Evolutionary conservation across 2,329 filamentous ascomycete species (phyloP).

Genomic region (Fusarium guadeloupense): DNA sequence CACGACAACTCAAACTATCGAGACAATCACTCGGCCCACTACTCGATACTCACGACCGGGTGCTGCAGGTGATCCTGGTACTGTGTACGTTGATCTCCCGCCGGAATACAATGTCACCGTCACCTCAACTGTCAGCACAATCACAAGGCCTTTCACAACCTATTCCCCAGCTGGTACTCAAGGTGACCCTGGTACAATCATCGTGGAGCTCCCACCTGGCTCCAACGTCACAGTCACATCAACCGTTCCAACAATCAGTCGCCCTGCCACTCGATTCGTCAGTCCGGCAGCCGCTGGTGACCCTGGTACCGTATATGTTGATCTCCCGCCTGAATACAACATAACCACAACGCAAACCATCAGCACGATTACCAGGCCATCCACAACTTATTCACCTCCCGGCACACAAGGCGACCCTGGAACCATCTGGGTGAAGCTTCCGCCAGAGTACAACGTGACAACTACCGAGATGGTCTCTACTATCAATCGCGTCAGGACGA

Average conservation of each 20-base stretch:
- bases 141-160: constrained; percentile 16
- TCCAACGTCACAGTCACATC: constrained; percentile 5
- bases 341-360: not conserved
- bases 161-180: constrained; percentile 3
- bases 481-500: not conserved
- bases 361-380: not conserved
- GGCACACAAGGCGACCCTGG: constrained; percentile 10
- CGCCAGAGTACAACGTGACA: constrained; percentile 11
- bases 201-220: constrained; percentile 11
- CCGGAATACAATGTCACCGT: constrained; percentile 18
- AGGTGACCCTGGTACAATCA: constrained; percentile 20
- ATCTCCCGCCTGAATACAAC: not conserved
- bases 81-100: constrained; percentile 12
- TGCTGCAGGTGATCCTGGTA: constrained; percentile 7
- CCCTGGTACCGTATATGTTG: constrained; percentile 12
- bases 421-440: constrained; percentile 7
- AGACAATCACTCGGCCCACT: not conserved
- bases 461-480: constrained; percentile 5
- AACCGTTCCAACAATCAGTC: constrained; percentile 11
- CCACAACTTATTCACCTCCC: not conserved
- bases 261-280: constrained; percentile 5
- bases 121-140: constrained; percentile 8
- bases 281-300: constrained; percentile 1
- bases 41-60: not conserved
- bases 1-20: constrained; percentile 11